Evolutionary conservation across 371 early-diverging fungal species (phyloP).

Genomic region (Umbelopsis sp.): DNA sequence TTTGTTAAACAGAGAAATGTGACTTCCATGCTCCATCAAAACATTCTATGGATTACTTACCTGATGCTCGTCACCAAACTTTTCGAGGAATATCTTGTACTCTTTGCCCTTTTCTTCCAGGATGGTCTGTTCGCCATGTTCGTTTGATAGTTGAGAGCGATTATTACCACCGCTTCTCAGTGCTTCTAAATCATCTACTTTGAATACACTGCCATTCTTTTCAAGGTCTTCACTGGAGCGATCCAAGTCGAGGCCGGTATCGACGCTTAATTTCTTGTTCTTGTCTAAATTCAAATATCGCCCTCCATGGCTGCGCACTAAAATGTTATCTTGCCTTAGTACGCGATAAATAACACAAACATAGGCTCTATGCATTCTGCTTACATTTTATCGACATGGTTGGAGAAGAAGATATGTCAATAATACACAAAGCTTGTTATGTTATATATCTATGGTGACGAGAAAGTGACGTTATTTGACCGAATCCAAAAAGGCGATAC

Average conservation of each 20-base stretch:
- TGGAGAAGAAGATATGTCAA: background rate
- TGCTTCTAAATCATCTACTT: background rate
- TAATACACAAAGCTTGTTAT: background rate
- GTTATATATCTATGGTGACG: background rate
- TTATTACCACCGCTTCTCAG: background rate
- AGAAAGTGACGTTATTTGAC: background rate
- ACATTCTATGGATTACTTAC: background rate
- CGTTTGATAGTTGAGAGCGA: background rate
- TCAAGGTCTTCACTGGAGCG: background rate
- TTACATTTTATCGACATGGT: slow-evolving; percentile 16
- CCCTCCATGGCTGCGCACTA: slow-evolving; percentile 15
- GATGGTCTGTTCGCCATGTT: background rate
- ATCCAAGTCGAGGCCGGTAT: slow-evolving; percentile 6
- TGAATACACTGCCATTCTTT: background rate
- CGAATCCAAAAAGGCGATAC: background rate
- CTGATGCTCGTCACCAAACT: slow-evolving; percentile 13
- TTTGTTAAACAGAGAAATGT: background rate
- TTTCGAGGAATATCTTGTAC: background rate
- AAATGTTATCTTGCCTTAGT: background rate
- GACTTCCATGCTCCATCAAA: background rate
- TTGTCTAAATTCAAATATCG: slow-evolving; percentile 15
- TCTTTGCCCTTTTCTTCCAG: background rate
- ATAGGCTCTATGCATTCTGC: background rate
- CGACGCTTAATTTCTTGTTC: background rate
- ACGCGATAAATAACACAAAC: no score